These are phyloP conservation scores for Fusarium sp. DNA, from an alignment of 2,329 filamentous ascomycete species.

Conservation along the genomic window DNA sequence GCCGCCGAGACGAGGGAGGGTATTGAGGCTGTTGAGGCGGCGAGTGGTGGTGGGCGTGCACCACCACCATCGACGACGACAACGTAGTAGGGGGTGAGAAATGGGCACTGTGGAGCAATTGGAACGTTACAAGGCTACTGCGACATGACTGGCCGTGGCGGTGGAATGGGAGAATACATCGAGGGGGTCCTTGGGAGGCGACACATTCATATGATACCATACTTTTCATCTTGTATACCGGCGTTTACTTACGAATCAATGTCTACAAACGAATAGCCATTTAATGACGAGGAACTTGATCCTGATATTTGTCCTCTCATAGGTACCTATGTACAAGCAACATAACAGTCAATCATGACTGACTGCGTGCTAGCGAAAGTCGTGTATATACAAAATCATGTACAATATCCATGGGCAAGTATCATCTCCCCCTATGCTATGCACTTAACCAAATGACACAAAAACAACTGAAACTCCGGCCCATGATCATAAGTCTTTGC, in stretches of 20 bases:
- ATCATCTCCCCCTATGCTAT: background rate
- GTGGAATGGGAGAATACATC: background rate
- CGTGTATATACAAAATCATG: constrained; percentile 21
- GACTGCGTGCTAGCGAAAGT: constrained; percentile 10
- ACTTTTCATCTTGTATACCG: constrained; percentile 23
- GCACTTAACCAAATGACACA: constrained; percentile 15
- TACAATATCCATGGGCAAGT: background rate
- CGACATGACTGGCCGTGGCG: background rate
- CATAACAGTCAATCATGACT: background rate
- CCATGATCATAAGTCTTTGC: constrained; percentile 38
- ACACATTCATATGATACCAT: constrained; percentile 27
- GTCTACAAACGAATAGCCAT: background rate
- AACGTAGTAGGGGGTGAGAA: background rate
- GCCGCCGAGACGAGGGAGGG: constrained; percentile 57
- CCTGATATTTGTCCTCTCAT: constrained; percentile 3
- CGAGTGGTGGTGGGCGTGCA: constrained; percentile 6
- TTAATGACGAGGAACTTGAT: background rate
- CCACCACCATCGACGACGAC: background rate
- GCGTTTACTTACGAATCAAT: constrained; percentile 20
- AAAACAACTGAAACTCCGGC: constrained; percentile 37
- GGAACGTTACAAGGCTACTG: background rate
- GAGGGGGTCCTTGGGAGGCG: constrained; percentile 11
- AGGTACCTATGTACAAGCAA: constrained; percentile 21
- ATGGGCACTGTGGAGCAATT: background rate
- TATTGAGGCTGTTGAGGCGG: constrained; percentile 33